phyloP scores from a whole-genome alignment of 78 protist species.

The Abeoforma whisleri region DNA sequence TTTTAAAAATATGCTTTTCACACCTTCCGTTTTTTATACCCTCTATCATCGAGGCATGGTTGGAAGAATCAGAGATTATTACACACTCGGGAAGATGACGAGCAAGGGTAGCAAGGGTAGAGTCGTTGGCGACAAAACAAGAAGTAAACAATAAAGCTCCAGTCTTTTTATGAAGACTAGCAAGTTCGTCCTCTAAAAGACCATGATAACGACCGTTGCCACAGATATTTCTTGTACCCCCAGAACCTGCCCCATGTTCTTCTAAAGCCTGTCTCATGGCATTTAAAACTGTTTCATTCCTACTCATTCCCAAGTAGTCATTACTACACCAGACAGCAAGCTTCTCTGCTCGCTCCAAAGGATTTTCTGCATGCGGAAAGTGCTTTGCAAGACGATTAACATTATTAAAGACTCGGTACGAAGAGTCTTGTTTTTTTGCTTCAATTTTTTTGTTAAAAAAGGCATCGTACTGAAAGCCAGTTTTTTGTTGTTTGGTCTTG shows the following conservation, averaged over 20 bases:
- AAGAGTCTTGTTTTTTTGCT: constrained; percentile 10
- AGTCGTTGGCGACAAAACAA: constrained; percentile 79
- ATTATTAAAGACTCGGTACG: constrained; percentile 48
- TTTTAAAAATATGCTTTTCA: constrained; percentile 60
- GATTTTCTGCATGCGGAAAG: constrained; percentile 45
- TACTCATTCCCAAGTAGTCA: constrained; percentile 76
- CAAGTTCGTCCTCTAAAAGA: constrained; percentile 64
- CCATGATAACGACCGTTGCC: constrained; percentile 68
- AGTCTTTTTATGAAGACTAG: constrained; percentile 65
- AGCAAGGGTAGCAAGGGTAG: constrained; percentile 62
- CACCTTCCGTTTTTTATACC: constrained; percentile 52
- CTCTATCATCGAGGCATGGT: constrained; percentile 83
- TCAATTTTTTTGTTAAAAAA: constrained; percentile 7
- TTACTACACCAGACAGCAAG: constrained; percentile 83
- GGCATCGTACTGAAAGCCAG: constrained; percentile 27
- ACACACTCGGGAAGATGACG: constrained; percentile 57
- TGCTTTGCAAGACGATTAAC: constrained; percentile 38
- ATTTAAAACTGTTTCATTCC: constrained; percentile 47
- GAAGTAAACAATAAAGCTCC: constrained; percentile 56
- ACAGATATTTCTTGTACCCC: constrained; percentile 86
- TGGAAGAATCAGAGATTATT: constrained; percentile 66
- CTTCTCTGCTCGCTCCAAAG: constrained; percentile 20
- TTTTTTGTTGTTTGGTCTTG: no score
- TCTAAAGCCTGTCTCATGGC: constrained; percentile 56
- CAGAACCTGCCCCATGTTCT: constrained; percentile 78